Percentiles rank a stretch among this genome's conserved stretches.
Evolutionary conservation across 352 stramenopile species (phyloP).

Genomic region (Phytophthora citricola): DNA sequence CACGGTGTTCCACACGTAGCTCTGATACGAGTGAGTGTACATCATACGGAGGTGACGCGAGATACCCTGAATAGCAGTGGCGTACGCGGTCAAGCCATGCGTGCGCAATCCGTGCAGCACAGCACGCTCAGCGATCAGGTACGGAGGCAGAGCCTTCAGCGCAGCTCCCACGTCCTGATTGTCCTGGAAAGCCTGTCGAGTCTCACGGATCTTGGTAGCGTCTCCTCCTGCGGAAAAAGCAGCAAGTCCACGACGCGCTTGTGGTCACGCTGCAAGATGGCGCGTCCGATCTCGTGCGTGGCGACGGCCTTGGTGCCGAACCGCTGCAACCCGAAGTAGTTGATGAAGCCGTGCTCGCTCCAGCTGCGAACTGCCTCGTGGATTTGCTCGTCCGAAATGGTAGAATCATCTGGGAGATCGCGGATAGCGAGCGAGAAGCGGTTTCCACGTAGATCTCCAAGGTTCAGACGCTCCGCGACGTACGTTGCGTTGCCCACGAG

Average conservation of each 20-base stretch:
- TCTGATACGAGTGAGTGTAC: conserved; percentile 95
- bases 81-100: conserved; percentile 63
- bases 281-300: conserved; percentile 91
- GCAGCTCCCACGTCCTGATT: conserved; percentile 63
- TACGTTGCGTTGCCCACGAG: conserved; percentile 94
- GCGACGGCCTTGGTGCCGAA: conserved; percentile 94
- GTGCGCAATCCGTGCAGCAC: conserved; percentile 69
- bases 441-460: conserved; percentile 95
- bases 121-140: conserved; percentile 82
- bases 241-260: conserved; percentile 92
- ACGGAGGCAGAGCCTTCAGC: conserved; percentile 72
- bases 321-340: conserved; percentile 98
- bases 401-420: conserved; percentile 73
- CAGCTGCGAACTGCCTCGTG: conserved; percentile 77
- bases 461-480: conserved; percentile 89
- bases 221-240: conserved; percentile 83
- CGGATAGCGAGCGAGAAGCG: conserved; percentile 96
- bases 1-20: conserved; percentile 96
- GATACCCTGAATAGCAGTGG: conserved; percentile 77
- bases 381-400: conserved; percentile 70
- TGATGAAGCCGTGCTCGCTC: conserved; percentile 93
- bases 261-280: conserved; percentile 94
- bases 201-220: conserved; percentile 75
- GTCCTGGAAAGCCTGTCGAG: conserved; percentile 69
- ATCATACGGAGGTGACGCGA: conserved; percentile 91